Evolutionary conservation across 73 alveolate species (phyloP), one percentile per base, ranked within the genome.

Genomic region (Paramecium sonneborni): DNA sequence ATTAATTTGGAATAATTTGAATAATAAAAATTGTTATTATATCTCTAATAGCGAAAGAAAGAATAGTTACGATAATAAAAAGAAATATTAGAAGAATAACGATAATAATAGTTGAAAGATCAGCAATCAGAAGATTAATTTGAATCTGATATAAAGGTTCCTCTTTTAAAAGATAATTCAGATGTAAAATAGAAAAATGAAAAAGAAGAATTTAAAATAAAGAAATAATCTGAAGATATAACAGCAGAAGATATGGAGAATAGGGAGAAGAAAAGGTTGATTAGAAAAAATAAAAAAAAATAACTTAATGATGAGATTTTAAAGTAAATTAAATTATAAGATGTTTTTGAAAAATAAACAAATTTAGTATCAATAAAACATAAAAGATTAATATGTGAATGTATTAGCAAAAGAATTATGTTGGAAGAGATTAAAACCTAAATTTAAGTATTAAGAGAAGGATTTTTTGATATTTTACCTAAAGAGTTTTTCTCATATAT

Each of bases 401-500:
- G 1, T 21, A 79, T 79, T 43, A 43, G 90, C 14, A 79, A 79
- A 39, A 38, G 26, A 10, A 79, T 79, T 9, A 79, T 79, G 90
- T 14, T 30, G 12, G 74, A 23, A 11, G 90, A 79, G 44, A 46
- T 79, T n/a, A 46, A 38, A 24, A 38, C 76, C 11, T 79, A 79
- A 79, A 39, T 79, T 38, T 30, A 21, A 30, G 39, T 41, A 10
- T 34, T 79, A 3, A 79, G 90, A 44, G 90, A 79, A 1, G 90
- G 90, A 4, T 79, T 41, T 10, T 79, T 79, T 79, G 90, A 79
- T 12, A 79, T 79, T 11, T 79, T 79, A 21, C 76, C 90, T 4
- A 79, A 79, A 79, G 90, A 79, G n/a, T 41, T 1, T 12, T 79
- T 79, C 55, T 5, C 8, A 12, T 79, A 79, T 14, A 43, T 79